Evolutionary conservation across 2,329 filamentous ascomycete genomes (phyloP), one percentile per base, ranked within the genome.

Genomic region (Xylaria sp.): DNA sequence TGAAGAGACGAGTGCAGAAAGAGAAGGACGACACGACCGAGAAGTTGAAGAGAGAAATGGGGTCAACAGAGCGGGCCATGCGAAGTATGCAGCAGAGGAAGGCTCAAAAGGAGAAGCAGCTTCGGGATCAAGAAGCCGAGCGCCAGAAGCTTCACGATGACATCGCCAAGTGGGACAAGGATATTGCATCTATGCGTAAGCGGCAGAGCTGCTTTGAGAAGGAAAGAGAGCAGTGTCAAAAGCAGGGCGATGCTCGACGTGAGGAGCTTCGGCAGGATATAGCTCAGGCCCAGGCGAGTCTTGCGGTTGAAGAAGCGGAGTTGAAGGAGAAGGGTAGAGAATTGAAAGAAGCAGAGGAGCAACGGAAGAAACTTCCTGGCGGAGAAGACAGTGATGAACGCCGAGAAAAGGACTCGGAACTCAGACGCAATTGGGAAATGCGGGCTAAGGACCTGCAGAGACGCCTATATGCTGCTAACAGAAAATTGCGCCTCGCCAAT

Each of bases 11-110:
- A 63, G 82, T 87, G 18, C 80, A 94, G 57, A 94, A 90, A 71
- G 91, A 96, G 70, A 96, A 95, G 73, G 93, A 97, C 65, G 91
- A 95, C 69, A 89, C 87, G 54, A 97, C 91, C 53, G 87, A 90
- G 50, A 91, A 92, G 70, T 76, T 97, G 57, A 91, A 89, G 69
- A 88, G 88, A 63, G 88, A 93, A 70, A 87, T 95, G 56, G 87
- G 90, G 55, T 85, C 84, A 51, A 85, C 92, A 4, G 91, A 95
- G 72, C 86, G 91, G 56, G 81, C 90, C 65, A 96, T 95, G 78
- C 86, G 91, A 52, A 83, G 86, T 3, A 88, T 90, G 1, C 89
- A 95, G 70, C 90, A 88, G 64, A 88, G 89, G 61, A 90, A 88
- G 67, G 81, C 83, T 0, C 90, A 92, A 69, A 90, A 90, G 69